phyloP scores from a whole-genome alignment of 345 rosid species.

The Murraya paniculata region DNA sequence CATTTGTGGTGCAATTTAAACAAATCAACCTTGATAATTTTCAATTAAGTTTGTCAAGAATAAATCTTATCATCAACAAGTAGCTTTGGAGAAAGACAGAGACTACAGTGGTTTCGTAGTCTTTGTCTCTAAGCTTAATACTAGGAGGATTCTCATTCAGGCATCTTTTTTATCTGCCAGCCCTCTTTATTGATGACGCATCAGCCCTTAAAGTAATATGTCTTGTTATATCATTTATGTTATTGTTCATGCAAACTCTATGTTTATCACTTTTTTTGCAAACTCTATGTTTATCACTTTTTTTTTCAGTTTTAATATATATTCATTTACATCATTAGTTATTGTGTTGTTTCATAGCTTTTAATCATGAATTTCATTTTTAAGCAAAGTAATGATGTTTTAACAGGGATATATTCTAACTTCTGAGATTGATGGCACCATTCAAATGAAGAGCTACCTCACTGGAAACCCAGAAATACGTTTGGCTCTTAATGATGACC shows the following conservation, averaged over 20 bases:
- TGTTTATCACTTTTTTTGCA: not conserved
- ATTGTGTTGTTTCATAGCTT: not conserved
- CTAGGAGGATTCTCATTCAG: not conserved
- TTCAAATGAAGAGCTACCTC: constrained; percentile 99
- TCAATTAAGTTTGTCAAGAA: not conserved
- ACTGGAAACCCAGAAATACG: constrained; percentile 96
- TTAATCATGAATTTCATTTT: not conserved
- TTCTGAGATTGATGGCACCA: constrained; percentile 98
- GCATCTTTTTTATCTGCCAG: not conserved
- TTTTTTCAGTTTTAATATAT: not conserved
- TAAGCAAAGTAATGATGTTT: constrained; percentile 6
- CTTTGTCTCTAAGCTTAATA: not conserved
- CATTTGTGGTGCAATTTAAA: not conserved
- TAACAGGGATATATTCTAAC: constrained; percentile 93
- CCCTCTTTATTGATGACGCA: not conserved
- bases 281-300: not conserved
- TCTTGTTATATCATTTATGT: not conserved
- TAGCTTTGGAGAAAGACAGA: not conserved
- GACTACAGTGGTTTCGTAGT: not conserved
- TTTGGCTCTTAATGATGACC: constrained; percentile 92
- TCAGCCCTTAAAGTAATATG: not conserved
- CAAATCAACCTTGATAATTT: not conserved
- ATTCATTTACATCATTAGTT: not conserved
- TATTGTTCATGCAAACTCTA: not conserved
- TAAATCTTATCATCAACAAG: not conserved